Conservation (phyloP, 495 filamentous ascomycete species). For the Aspergillus cavernicola region DNA sequence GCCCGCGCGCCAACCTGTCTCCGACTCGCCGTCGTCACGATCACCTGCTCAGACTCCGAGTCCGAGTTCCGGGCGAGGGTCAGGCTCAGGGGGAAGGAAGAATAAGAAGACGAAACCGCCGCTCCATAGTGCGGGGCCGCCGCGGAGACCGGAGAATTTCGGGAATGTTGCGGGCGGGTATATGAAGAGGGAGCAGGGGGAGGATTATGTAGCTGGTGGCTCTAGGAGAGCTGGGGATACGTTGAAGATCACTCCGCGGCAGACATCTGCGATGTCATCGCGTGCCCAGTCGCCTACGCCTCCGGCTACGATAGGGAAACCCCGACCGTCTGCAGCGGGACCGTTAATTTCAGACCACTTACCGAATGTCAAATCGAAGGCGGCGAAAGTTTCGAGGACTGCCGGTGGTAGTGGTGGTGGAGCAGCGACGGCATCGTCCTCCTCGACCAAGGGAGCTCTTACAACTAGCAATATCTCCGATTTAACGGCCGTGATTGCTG, state of each 20-base stretch:
- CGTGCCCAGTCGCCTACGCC: constrained; percentile 37
- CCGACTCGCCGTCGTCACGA: constrained; percentile 11
- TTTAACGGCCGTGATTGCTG: constrained; percentile 86
- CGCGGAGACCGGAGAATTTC: constrained; percentile 55
- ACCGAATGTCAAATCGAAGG: constrained; percentile 58
- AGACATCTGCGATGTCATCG: constrained; percentile 29
- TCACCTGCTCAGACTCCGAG: constrained; percentile 15
- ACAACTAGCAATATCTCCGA: constrained; percentile 69
- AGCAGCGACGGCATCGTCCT: neutral
- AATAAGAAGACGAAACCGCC: constrained; percentile 56
- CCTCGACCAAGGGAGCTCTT: constrained; percentile 28
- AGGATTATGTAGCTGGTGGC: constrained; percentile 55
- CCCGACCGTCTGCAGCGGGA: constrained; percentile 67
- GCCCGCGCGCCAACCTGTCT: constrained; percentile 20
- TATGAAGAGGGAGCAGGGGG: constrained; percentile 53
- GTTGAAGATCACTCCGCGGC: constrained; percentile 30
- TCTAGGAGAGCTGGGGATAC: neutral
- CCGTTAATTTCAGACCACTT: constrained; percentile 74
- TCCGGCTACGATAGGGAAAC: constrained; percentile 40
- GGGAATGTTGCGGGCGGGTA: constrained; percentile 57
- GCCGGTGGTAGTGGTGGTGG: constrained; percentile 24
- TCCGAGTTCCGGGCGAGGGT: constrained; percentile 1
- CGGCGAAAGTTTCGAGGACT: constrained; percentile 47
- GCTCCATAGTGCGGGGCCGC: constrained; percentile 57
- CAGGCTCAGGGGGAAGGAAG: constrained; percentile 22